A percentile compares a stretch with the other conserved stretches of the same genome.
These are phyloP conservation scores for Pseudogymnoascus verrucosus DNA, from an alignment of 2,329 filamentous ascomycete species.

Conservation along the genomic window DNA sequence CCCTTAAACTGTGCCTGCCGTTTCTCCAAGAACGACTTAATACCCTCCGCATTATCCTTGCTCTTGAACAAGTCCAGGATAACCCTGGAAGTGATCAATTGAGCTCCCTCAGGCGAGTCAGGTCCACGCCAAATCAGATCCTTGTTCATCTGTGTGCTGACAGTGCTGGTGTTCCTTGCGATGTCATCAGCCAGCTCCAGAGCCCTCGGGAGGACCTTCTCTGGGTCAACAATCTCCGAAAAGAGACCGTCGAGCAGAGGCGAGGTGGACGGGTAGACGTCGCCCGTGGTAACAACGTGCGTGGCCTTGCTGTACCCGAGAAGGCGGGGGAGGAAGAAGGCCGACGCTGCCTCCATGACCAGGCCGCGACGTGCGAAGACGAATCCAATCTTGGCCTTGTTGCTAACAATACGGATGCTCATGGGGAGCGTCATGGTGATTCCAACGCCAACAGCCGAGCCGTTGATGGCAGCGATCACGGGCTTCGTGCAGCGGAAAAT, in stretches of 20 bases:
- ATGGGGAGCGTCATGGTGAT: constrained; percentile 53
- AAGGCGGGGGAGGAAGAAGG: constrained; percentile 62
- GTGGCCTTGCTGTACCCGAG: constrained; percentile 55
- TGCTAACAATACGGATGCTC: constrained; percentile 42
- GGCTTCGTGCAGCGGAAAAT: constrained; percentile 50
- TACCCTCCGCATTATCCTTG: constrained; percentile 51
- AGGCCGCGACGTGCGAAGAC: constrained; percentile 62
- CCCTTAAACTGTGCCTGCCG: constrained; percentile 47
- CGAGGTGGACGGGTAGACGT: constrained; percentile 44
- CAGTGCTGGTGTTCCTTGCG: constrained; percentile 53
- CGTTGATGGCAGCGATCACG: constrained; percentile 48
- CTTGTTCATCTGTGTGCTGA: constrained; percentile 57
- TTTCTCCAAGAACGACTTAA: constrained; percentile 53
- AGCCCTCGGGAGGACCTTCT: constrained; percentile 54
- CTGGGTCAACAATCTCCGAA: constrained; percentile 52
- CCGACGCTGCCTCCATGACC: constrained; percentile 61
- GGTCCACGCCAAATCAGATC: constrained; percentile 57
- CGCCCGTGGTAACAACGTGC: constrained; percentile 57
- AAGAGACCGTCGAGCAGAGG: constrained; percentile 53
- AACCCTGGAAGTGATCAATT: constrained; percentile 60
- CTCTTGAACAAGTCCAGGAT: constrained; percentile 51
- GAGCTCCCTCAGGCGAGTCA: constrained; percentile 55
- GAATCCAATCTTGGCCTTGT: constrained; percentile 58
- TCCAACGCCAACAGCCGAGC: constrained; percentile 49
- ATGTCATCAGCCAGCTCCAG: constrained; percentile 59